These are phyloP conservation scores for Aspergillus clavatus DNA, from an alignment of 2,329 filamentous ascomycete genomes.

Conservation along the genomic window DNA sequence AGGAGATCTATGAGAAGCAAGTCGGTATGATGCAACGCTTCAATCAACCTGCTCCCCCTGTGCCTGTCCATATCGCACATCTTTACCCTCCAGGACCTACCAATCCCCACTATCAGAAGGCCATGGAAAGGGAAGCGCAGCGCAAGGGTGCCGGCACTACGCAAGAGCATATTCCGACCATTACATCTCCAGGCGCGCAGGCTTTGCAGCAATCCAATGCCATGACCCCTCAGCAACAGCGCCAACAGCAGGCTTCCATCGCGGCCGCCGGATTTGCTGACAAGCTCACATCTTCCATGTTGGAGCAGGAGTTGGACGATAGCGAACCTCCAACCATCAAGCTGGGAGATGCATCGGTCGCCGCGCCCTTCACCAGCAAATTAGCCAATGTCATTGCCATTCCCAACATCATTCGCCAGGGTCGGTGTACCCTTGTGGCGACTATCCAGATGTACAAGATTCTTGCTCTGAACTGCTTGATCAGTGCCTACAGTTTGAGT, in stretches of 20 bases:
- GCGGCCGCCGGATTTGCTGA: conserved; percentile 78
- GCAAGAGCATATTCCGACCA: conserved; percentile 56
- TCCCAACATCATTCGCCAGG: conserved; percentile 96
- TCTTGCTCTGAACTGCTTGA: conserved; percentile 92
- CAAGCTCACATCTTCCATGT: conserved; percentile 77
- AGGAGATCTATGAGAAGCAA: conserved; percentile 98
- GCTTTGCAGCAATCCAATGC: conserved; percentile 49
- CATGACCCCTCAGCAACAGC: conserved; percentile 48
- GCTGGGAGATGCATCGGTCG: conserved; percentile 93
- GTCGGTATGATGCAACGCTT: conserved; percentile 86
- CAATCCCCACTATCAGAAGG: conserved; percentile 93
- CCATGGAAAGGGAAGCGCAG: conserved; percentile 77
- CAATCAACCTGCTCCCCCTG: conserved; percentile 87
- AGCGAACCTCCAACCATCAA: conserved; percentile 93
- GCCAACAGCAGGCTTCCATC: conserved; percentile 56
- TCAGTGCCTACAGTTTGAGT: conserved; percentile 93
- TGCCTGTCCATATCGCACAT: conserved; percentile 88
- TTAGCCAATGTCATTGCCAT: conserved; percentile 94
- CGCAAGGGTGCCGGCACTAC: conserved; percentile 68
- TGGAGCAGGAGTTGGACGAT: conserved; percentile 83
- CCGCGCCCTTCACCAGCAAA: conserved; percentile 96
- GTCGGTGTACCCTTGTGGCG: conserved; percentile 92
- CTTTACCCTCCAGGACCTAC: conserved; percentile 83
- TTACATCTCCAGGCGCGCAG: conserved; percentile 63
- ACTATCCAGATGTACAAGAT: conserved; percentile 99